These are phyloP conservation scores for Eucalyptus brandiana DNA, from an alignment of 345 rosid genomes.

Conservation along the genomic window DNA sequence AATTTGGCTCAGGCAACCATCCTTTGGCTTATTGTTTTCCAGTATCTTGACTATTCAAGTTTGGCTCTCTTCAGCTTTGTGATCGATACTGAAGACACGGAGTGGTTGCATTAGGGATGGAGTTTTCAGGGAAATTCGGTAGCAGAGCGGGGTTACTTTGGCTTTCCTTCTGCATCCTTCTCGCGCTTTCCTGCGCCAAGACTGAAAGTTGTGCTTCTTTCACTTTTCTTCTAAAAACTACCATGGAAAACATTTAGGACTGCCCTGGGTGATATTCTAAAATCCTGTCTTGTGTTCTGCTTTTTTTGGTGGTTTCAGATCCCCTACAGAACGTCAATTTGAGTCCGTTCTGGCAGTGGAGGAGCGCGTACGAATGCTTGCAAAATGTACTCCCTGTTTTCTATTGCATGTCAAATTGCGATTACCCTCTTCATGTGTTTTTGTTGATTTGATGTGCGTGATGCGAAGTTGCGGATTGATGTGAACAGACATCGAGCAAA, in stretches of 20 bases:
- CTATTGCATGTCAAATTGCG: background rate
- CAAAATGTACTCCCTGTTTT: background rate
- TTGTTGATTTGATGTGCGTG: background rate
- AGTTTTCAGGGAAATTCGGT: background rate
- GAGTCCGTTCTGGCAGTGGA: conserved; percentile 23
- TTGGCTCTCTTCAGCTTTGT: background rate
- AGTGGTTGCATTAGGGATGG: background rate
- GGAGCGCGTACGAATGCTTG: conserved; percentile 20
- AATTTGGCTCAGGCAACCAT: background rate
- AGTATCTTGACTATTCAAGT: background rate
- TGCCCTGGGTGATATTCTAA: background rate
- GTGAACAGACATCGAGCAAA: background rate
- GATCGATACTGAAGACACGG: background rate
- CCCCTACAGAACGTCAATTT: background rate
- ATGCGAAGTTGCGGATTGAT: background rate
- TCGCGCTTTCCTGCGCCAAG: background rate
- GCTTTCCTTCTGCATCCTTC: background rate
- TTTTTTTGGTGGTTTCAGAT: background rate
- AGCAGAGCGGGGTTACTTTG: background rate
- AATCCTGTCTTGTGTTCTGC: background rate
- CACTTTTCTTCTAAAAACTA: background rate
- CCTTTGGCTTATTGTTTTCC: background rate
- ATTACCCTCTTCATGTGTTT: background rate
- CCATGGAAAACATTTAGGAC: background rate
- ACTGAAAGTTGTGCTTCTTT: background rate